These are phyloP conservation scores for Rhodotorula diobovata DNA, from an alignment of 768 basidiomycete genomes.

Conservation along the genomic window DNA sequence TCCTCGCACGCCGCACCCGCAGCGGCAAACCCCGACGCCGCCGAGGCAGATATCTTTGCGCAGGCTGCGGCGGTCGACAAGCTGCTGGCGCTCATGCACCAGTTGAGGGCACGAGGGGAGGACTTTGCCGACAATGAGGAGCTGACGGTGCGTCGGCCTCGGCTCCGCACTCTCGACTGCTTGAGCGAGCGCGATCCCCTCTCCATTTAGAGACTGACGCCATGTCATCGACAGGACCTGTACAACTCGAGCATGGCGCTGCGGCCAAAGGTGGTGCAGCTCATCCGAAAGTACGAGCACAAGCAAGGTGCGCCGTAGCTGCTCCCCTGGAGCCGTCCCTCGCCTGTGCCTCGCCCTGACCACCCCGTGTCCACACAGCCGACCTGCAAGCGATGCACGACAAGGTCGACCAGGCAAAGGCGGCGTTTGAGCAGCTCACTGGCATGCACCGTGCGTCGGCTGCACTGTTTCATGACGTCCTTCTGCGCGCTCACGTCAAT, in stretches of 20 bases:
- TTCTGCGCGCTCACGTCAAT: neutral
- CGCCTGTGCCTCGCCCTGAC: neutral
- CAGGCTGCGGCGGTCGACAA: slow-evolving; percentile 81
- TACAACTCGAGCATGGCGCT: slow-evolving; percentile 85
- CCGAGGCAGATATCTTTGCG: slow-evolving; percentile 80
- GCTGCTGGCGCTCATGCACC: slow-evolving; percentile 66
- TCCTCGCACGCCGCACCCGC: slow-evolving; percentile 17
- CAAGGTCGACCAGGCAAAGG: slow-evolving; percentile 79
- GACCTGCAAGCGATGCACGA: slow-evolving; percentile 93
- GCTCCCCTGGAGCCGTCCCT: neutral
- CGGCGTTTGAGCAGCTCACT: slow-evolving; percentile 90
- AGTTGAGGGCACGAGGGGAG: slow-evolving; percentile 68
- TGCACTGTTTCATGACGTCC: neutral
- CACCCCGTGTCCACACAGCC: slow-evolving; percentile 52
- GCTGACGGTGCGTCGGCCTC: slow-evolving; percentile 59
- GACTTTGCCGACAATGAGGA: slow-evolving; percentile 88
- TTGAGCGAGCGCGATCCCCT: no score
- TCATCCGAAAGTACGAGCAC: slow-evolving; percentile 96
- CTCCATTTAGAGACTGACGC: no score
- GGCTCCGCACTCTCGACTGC: no score
- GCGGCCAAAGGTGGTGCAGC: slow-evolving; percentile 88
- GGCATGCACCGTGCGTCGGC: slow-evolving; percentile 64
- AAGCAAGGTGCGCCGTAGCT: slow-evolving; percentile 65
- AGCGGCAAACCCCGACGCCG: slow-evolving; percentile 54
- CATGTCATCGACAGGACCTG: slow-evolving; percentile 60